Conservation (phyloP, 2,329 filamentous ascomycete genomes). For the Nectriaceae sp. region DNA sequence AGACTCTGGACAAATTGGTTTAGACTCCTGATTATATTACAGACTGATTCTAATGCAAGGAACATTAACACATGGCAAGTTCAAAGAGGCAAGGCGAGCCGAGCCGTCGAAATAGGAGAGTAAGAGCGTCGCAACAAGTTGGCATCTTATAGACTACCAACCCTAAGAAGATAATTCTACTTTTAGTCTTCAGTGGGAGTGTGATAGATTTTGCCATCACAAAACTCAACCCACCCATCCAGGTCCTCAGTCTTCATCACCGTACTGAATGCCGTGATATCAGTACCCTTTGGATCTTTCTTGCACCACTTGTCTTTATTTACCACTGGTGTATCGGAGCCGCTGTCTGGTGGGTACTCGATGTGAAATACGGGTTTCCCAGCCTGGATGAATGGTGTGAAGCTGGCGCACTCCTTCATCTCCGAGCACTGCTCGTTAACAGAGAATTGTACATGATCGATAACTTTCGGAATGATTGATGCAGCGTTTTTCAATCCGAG, state of each 20-base stretch:
- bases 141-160: too few relatives aligned
- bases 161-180: too few relatives aligned
- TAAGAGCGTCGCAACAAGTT: too few relatives aligned
- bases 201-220: not conserved
- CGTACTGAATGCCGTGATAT: slow-evolving; percentile 53
- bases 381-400: slow-evolving; percentile 55
- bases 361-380: slow-evolving; percentile 71
- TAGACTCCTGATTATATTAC: too few relatives aligned
- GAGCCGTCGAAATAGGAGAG: too few relatives aligned
- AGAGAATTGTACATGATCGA: slow-evolving; percentile 57
- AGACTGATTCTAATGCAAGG: too few relatives aligned
- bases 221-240: slow-evolving; percentile 58
- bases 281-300: slow-evolving; percentile 37
- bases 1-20: too few relatives aligned
- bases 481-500: slow-evolving; percentile 68
- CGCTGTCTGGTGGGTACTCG: slow-evolving; percentile 59
- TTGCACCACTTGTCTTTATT: slow-evolving; percentile 45
- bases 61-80: too few relatives aligned
- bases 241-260: slow-evolving; percentile 64
- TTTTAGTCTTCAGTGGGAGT: not conserved
- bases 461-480: slow-evolving; percentile 51
- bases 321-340: slow-evolving; percentile 32
- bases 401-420: slow-evolving; percentile 58
- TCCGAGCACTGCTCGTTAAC: slow-evolving; percentile 69
- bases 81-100: too few relatives aligned